Percentiles rank a stretch among this genome's conserved stretches.
phyloP scores from a whole-genome alignment of 306 rosid genomes.

The Morella rubra region DNA sequence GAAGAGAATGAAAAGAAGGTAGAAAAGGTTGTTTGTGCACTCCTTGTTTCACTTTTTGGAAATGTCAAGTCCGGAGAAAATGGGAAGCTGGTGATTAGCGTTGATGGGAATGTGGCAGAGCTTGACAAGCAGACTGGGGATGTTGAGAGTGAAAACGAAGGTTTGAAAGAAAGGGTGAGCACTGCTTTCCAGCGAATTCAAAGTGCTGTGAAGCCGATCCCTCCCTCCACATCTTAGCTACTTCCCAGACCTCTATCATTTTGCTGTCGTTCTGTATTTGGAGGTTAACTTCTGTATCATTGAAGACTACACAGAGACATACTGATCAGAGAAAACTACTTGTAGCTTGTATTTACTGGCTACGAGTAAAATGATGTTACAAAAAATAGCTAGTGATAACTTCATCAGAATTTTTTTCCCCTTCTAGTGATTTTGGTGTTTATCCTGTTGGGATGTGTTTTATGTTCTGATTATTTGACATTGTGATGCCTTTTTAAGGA shows the following conservation, averaged over 20 bases:
- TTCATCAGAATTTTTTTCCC: background rate
- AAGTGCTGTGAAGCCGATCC: constrained; percentile 77
- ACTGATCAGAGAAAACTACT: background rate
- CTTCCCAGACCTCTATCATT: background rate
- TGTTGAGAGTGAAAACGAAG: constrained; percentile 84
- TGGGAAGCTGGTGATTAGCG: constrained; percentile 71
- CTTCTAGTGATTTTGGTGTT: too few relatives aligned
- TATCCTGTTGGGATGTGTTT: too few relatives aligned
- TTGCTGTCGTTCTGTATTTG: background rate
- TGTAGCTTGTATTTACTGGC: background rate
- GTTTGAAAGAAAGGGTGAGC: constrained; percentile 78
- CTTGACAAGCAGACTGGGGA: constrained; percentile 84
- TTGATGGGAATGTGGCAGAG: constrained; percentile 77
- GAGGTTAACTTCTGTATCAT: background rate
- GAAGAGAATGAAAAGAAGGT: constrained; percentile 72
- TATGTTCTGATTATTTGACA: too few relatives aligned
- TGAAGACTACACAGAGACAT: background rate
- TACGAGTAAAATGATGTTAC: background rate
- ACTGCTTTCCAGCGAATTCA: constrained; percentile 72
- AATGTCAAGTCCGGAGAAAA: constrained; percentile 78
- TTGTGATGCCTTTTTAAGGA: too few relatives aligned
- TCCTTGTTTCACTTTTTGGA: constrained; percentile 81
- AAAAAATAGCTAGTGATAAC: background rate
- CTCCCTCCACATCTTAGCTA: constrained; percentile 52
- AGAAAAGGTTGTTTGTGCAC: constrained; percentile 71